Base-by-base conservation (phyloP, 2,329 filamentous ascomycete genomes). In the Pleurostoma richardsiae region DNA sequence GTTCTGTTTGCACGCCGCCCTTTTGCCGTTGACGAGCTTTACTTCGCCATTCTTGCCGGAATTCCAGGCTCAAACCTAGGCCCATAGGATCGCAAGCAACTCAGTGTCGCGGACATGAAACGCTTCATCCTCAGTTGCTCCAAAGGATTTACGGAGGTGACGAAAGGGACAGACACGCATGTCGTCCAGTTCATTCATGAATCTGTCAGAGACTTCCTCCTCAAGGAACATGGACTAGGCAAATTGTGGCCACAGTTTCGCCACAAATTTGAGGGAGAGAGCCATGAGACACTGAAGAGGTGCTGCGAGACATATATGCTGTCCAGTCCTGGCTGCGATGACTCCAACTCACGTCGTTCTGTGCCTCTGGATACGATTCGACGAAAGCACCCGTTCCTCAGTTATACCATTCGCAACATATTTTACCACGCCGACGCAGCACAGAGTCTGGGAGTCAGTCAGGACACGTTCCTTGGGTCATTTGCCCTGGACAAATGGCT, bases 1-100 rank as follows among this genome's bases (percentile, higher is more conserved):
- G 62, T 83, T 1, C 59, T 82, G 0, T 79, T 67, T 27, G 64
- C 77, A 2, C 60, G 59, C 8, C 52, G 59, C 0, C 71, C 76
- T 0, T 48, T 80, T 0, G 59, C 39, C 0, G 66, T 57, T 0
- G 53, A 64, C 2, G 68, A 80, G 46, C 63, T 76, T 1, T 75
- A 73, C 44, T 69, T 66, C 52, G 74, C 71, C 29, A 52, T 77
- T 3, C 46, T 63, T 30, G 56, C 62, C 8, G 62, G 63, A 19
- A 19, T 19, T 1, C 10, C 52, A 10, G 31, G 29, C 3, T 38
- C 36, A 3, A 41, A 54, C 5, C 19, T 19, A 19, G 53, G 58
- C 10, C 53, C 63, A 8, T 49, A 49, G 2, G 51, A 59, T 29
- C 59, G 54, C 45, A 55, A 67, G 28, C 47, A 54, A 4, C 54